Evolutionary conservation across 179 eudicot genomes (phyloP), one percentile per base, ranked within the genome.

Genomic region (Silene vulgaris): DNA sequence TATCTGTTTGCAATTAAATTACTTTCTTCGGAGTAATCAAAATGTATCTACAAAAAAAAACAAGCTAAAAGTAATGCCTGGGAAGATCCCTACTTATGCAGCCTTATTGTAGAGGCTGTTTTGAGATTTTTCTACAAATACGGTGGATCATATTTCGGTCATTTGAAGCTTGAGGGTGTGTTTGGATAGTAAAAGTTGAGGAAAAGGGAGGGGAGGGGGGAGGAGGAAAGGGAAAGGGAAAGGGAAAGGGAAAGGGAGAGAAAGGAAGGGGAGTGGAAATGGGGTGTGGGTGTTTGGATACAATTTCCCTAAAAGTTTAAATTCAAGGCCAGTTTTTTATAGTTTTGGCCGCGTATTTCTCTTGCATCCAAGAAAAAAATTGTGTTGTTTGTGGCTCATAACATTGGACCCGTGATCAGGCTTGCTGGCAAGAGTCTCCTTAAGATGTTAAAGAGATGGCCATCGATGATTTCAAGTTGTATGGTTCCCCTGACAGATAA

Each of bases 391-490:
- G 12, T 57, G 61, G 61, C 76, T 83, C 40, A 77, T 30, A 23
- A 75, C 17, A 20, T 76, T 79, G 66, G 69, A 69, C 77, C 75
- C 73, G 56, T 74, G 60, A 77, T 52, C 88, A 96, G 99, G 82
- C 90, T 86, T 88, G 97, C 99, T 72, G 92, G 92, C 48, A 96
- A 88, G 86, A 87, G 89, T 74, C 87, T 96, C 76, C 82, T 93
- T 74, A 96, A 93, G 87, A 84, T 91, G 89, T 84, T 96, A 67
- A 96, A 90, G 81, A 85, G 97, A 79, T 96, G 99, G 99, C 99
- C 97, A n/a, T 84, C 88, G 21, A 82, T 89, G 85, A 82, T 86
- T 79, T 88, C 97, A 65, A 87, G 85, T 80, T 89, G 90, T 81
- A 90, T 93, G 75, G 82, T 82, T 75, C 76, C 81, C 50, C 83